Evolutionary conservation across 345 rosid genomes (phyloP), one percentile per base, ranked within the genome.

Genomic region (Atalantia buxifolia): DNA sequence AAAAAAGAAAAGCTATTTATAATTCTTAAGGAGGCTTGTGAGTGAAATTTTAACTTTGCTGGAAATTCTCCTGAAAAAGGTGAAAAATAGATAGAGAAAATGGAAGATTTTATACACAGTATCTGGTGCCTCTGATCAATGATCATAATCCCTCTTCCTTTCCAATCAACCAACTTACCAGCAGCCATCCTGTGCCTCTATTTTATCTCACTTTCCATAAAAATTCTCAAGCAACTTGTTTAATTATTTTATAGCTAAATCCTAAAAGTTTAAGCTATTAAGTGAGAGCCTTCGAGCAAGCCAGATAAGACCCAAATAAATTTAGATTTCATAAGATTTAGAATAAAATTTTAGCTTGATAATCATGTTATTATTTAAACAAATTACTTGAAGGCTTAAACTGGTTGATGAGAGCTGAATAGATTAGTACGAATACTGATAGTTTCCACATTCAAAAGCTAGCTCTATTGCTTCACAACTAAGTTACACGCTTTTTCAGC

Each of bases 91-190:
- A 56, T 66, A 57, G 10, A 56, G 60, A 76, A 31, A 42, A 66
- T 36, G 55, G 72, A 73, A 66, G 81, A 77, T 80, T 75, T 71
- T 74, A 61, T 63, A 62, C 69, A 42, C 59, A 42, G 72, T 66
- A 66, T 76, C 77, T 28, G 77, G 87, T 84, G 85, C 87, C 76
- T 70, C 77, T 73, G 75, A 18, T 4, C 57, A 5, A 53, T 18
- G 75, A 42, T 80, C 19, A 45, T 27, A 1, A 69, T 72, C 70
- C 38, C 74, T 71, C 62, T 74, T 72, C 74, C 73, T 45, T 81
- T 81, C 79, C 81, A 72, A 84, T 78, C 82, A 81, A 16, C 79
- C 77, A 78, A 38, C 77, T 78, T 66, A 57, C 35, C 13, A 57
- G 31, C 50, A n/a, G 48, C 66, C 18, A n/a, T n/a, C 56, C 33